Evolutionary conservation across 169 alveolate species (phyloP).

Genomic region (Plasmodium relictum): DNA sequence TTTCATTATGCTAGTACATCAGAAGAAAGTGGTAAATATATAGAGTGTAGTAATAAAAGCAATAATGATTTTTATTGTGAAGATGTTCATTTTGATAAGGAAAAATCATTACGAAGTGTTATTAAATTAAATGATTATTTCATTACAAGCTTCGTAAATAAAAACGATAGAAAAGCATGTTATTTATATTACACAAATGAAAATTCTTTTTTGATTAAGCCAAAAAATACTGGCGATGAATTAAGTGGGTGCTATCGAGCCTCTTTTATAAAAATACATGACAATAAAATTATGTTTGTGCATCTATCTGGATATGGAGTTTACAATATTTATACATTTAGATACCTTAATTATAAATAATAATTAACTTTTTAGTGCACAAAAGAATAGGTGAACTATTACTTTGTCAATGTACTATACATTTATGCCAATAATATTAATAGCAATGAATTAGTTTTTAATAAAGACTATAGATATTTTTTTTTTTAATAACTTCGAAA

Average conservation of each 20-base stretch:
- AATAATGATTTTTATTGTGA: background rate
- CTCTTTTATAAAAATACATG: conserved; percentile 14
- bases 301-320: conserved; percentile 15
- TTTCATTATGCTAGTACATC: background rate
- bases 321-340: conserved; percentile 7
- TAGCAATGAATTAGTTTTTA: too few species aligned
- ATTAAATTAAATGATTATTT: conserved; percentile 27
- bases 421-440: too few species aligned
- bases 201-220: conserved; percentile 21
- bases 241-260: conserved; percentile 14
- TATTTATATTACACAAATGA: conserved; percentile 23
- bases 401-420: too few species aligned
- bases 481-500: too few species aligned
- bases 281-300: background rate
- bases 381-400: too few species aligned
- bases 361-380: too few species aligned
- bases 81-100: background rate
- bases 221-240: background rate
- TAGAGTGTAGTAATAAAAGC: background rate
- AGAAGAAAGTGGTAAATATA: background rate
- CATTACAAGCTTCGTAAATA: background rate
- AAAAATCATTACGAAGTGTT: conserved; percentile 5
- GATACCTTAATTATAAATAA: conserved; percentile 2
- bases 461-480: too few species aligned
- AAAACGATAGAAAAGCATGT: conserved; percentile 3